Conservation (phyloP, 345 rosid species). For the Tarenaya hassleriana region DNA sequence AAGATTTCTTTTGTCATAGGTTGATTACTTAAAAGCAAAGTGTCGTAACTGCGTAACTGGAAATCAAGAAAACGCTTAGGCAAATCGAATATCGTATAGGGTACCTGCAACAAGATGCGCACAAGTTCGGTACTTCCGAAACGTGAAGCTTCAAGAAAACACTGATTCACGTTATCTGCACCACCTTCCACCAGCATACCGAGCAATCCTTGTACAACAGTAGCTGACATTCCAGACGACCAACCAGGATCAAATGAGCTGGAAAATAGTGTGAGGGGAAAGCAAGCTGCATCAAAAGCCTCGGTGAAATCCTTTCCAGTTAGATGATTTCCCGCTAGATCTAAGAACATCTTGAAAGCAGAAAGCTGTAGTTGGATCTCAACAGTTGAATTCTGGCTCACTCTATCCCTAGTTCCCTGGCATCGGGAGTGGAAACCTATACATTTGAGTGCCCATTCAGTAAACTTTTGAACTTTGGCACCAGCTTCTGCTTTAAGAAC, state of each 20-base stretch:
- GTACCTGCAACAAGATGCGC: conserved; percentile 83
- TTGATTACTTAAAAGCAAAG: no score
- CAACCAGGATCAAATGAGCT: conserved; percentile 91
- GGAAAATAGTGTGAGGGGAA: conserved; percentile 88
- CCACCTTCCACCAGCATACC: conserved; percentile 93
- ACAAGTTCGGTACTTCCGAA: conserved; percentile 98
- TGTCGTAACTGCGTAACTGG: no score
- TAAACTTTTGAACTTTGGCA: conserved; percentile 88
- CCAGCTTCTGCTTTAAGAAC: conserved; percentile 91
- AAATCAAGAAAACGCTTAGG: no score
- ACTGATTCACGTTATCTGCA: conserved; percentile 91
- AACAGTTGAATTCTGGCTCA: conserved; percentile 58
- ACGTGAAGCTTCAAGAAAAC: conserved; percentile 96
- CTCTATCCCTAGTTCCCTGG: conserved; percentile 58
- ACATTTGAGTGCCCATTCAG: conserved; percentile 96
- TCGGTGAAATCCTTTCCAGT: conserved; percentile 95
- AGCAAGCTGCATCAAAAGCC: conserved; percentile 98
- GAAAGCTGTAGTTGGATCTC: conserved; percentile 86
- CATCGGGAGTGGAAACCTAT: conserved; percentile 90
- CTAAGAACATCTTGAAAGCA: conserved; percentile 85
- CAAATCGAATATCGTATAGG: no score
- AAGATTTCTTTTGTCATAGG: no score
- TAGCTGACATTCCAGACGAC: conserved; percentile 89
- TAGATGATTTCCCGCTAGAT: conserved; percentile 79
- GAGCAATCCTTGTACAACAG: conserved; percentile 76